These are phyloP conservation scores for Sclerotinia minor DNA, from an alignment of 2,329 filamentous ascomycete species.

Conservation along the genomic window DNA sequence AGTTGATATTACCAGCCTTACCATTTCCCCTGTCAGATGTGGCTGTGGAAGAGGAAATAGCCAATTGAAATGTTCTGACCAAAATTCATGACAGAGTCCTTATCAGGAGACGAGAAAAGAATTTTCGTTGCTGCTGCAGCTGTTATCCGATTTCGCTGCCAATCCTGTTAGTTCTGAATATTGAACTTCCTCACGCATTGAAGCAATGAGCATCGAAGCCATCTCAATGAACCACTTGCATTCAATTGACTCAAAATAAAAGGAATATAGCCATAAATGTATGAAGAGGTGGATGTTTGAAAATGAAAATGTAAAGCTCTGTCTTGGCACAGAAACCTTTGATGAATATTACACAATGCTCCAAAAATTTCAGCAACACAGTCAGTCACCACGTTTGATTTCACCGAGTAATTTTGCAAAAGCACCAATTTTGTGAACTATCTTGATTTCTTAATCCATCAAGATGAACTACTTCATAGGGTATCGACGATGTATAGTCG, in stretches of 20 bases:
- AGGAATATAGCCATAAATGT: background rate
- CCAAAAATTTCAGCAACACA: background rate
- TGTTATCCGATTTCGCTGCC: slow-evolving; percentile 8
- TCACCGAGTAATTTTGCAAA: background rate
- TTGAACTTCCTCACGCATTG: too few species aligned
- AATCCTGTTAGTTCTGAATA: background rate
- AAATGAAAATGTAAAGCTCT: background rate
- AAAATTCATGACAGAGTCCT: slow-evolving; percentile 16
- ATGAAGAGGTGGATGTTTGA: background rate
- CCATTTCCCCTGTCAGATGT: slow-evolving; percentile 15
- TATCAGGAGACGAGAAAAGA: slow-evolving; percentile 16
- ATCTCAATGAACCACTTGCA: background rate
- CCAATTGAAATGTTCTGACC: slow-evolving; percentile 14
- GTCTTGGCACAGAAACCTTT: background rate
- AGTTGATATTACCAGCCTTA: slow-evolving; percentile 6
- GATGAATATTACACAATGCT: too few species aligned
- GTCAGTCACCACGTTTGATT: background rate
- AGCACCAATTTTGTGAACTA: slow-evolving; percentile 22
- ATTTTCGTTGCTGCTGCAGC: slow-evolving; percentile 12
- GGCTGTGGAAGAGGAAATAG: background rate
- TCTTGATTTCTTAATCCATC: slow-evolving; percentile 38
- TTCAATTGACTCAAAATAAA: background rate
- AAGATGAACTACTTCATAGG: slow-evolving; percentile 33
- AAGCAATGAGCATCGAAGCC: background rate
- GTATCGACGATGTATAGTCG: slow-evolving; percentile 35